Conservation (phyloP, 805 yeast genomes). For the Saturnispora saitoi region DNA sequence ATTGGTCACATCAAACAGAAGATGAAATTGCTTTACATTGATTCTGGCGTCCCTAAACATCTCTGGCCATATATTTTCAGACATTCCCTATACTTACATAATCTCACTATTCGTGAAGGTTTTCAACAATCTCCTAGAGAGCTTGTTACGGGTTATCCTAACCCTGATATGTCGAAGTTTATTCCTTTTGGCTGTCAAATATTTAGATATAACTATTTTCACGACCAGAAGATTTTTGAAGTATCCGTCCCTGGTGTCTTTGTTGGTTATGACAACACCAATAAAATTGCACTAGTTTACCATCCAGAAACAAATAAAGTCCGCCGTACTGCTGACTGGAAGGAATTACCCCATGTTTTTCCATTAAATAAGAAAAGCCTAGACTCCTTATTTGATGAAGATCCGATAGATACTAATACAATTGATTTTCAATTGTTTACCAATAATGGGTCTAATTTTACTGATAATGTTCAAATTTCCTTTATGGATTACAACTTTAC, state of each 20-base stretch:
- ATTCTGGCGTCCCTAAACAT: not conserved
- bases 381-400: not conserved
- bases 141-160: not conserved
- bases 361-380: not conserved
- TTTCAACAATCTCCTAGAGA: not conserved
- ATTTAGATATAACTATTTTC: not conserved
- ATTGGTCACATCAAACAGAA: not conserved
- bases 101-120: not conserved
- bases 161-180: not conserved
- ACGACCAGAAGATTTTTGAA: not conserved
- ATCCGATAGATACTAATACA: not conserved
- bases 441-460: not conserved
- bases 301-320: not conserved
- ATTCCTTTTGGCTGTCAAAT: slow-evolving; percentile 1
- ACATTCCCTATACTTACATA: not conserved
- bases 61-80: not conserved
- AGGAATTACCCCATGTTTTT: not conserved
- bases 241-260: not conserved
- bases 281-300: not conserved
- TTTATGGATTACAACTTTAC: not conserved
- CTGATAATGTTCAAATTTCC: not conserved
- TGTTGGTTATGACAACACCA: not conserved
- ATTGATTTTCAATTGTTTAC: not conserved
- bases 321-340: not conserved
- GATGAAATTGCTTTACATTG: not conserved